phyloP scores from a whole-genome alignment of 805 yeast genomes.

The Nakazawaea ambrosiae region DNA sequence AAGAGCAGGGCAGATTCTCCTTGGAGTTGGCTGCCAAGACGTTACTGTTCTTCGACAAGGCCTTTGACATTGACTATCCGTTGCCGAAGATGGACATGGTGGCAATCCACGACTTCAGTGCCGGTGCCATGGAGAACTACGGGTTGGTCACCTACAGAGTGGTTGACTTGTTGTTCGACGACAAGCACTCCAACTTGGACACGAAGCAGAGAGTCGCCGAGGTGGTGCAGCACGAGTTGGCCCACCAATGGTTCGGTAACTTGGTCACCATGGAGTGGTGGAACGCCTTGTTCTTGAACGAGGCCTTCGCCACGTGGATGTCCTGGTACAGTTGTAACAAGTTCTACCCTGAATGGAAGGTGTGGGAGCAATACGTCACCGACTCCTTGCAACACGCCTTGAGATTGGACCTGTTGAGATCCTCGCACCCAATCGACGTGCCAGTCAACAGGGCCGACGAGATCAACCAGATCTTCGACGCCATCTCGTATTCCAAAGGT shows the following conservation, averaged over 20 bases:
- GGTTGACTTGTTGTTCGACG: conserved; percentile 67
- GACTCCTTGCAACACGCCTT: conserved; percentile 73
- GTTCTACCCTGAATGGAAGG: conserved; percentile 79
- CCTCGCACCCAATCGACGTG: conserved; percentile 82
- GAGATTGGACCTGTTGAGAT: conserved; percentile 67
- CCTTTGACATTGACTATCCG: conserved; percentile 71
- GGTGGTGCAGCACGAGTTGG: conserved; percentile 83
- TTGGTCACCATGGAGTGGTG: conserved; percentile 90
- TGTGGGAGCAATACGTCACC: conserved; percentile 77
- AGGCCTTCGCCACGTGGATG: conserved; percentile 89
- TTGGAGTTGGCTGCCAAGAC: conserved; percentile 73
- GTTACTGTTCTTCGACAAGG: conserved; percentile 62
- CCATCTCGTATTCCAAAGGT: conserved; percentile 78
- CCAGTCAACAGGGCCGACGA: conserved; percentile 74
- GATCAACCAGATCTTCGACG: conserved; percentile 79
- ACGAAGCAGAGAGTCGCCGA: conserved; percentile 74
- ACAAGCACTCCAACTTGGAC: conserved; percentile 55
- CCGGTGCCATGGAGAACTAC: conserved; percentile 90
- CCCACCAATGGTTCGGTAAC: conserved; percentile 91
- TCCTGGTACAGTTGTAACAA: conserved; percentile 79
- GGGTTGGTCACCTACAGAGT: conserved; percentile 77
- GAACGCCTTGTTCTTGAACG: conserved; percentile 87
- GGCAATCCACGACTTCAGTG: conserved; percentile 77
- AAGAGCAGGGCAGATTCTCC: conserved; percentile 62
- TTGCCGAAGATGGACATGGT: conserved; percentile 78